Conservation (phyloP, 176 grass and related monocot species). For the Aegilops sharonensis region DNA sequence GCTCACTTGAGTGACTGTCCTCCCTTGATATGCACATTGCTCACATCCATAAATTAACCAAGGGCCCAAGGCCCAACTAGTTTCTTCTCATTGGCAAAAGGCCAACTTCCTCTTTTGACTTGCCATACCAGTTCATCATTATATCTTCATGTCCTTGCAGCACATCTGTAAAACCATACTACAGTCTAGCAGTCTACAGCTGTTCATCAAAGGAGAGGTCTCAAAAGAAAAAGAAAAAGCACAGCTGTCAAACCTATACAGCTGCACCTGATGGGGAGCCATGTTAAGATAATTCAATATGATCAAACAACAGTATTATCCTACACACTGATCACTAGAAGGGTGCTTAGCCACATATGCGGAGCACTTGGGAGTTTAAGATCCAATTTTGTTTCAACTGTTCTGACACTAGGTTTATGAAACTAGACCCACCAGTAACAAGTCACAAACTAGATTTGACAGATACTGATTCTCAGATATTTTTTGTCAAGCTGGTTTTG, state of each 20-base stretch:
- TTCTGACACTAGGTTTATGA: background rate
- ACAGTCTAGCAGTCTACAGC: background rate
- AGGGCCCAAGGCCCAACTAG: conserved; percentile 31
- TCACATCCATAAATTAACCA: conserved; percentile 28
- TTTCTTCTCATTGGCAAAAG: conserved; percentile 1
- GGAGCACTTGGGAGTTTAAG: background rate
- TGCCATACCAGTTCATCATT: background rate
- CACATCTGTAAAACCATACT: conserved; percentile 5
- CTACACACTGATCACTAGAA: conserved; percentile 2
- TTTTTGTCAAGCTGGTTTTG: background rate
- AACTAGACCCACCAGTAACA: background rate
- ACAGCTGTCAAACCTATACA: conserved; percentile 3
- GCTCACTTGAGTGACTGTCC: conserved; percentile 28
- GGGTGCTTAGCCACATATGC: background rate
- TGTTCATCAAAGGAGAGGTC: background rate
- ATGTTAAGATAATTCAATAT: conserved; percentile 18
- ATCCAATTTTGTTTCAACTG: conserved; percentile 3
- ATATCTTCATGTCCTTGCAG: background rate
- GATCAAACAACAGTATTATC: conserved; percentile 4
- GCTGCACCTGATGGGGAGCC: background rate
- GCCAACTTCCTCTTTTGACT: background rate
- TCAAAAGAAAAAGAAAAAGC: background rate
- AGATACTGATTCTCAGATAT: background rate
- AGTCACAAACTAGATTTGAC: background rate
- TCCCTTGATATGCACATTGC: conserved; percentile 15